These are phyloP conservation scores for Fusarium aywerte DNA, from an alignment of 2,329 filamentous ascomycete species.

Conservation along the genomic window DNA sequence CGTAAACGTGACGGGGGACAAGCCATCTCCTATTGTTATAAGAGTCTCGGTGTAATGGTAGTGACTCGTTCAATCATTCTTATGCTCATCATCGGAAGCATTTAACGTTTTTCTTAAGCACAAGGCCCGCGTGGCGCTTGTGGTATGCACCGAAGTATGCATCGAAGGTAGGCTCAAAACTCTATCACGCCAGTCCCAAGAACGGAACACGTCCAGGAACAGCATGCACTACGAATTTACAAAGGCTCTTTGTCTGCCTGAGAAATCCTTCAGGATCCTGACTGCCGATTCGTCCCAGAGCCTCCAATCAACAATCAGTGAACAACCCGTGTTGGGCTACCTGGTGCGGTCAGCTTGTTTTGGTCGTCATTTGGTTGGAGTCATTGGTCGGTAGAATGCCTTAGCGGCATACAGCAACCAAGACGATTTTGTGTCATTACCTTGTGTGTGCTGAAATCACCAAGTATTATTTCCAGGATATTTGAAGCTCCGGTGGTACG, in stretches of 20 bases:
- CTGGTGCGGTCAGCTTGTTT: too few relatives aligned
- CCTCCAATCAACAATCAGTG: background rate
- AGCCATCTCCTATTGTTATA: background rate
- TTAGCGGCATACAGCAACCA: background rate
- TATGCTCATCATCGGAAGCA: background rate
- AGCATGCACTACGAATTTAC: too few relatives aligned
- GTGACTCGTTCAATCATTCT: background rate
- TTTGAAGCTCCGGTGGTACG: background rate
- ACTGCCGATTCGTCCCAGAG: background rate
- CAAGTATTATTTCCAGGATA: background rate
- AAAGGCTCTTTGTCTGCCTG: background rate
- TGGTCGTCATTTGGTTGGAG: background rate
- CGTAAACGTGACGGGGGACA: background rate
- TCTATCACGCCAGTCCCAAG: conserved; percentile 16
- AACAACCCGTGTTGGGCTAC: too few relatives aligned
- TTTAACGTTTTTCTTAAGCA: background rate
- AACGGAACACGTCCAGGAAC: background rate
- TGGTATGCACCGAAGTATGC: conserved; percentile 22
- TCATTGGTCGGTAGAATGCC: background rate
- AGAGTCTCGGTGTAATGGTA: background rate
- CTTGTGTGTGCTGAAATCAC: background rate
- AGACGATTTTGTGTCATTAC: background rate
- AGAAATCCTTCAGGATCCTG: background rate
- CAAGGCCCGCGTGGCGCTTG: background rate
- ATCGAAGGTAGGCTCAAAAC: conserved; percentile 4